Base-by-base conservation (phyloP, 176 grass and related monocot species). In the Paspalum notatum region DNA sequence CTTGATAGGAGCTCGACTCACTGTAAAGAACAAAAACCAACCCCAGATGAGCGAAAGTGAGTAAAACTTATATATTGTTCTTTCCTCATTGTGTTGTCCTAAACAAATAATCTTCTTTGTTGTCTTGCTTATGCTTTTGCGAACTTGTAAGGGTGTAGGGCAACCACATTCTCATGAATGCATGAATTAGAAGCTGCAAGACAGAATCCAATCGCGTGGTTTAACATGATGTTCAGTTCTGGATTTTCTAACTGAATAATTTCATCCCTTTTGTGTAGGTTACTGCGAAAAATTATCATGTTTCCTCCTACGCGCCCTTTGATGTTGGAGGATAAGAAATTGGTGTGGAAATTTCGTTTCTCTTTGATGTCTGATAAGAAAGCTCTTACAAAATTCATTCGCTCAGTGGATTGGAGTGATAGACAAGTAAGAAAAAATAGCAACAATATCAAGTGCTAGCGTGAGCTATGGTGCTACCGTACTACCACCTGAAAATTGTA, bases 321-420 rank as follows among this genome's bases (percentile, higher is more conserved):
- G 22, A 0, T 12, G 57, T 21, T 12, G 52, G 73, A 92, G 25
- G 87, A 92, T 82, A 97, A 88, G 82, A 89, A 94, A 44, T 74
- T 94, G 68, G 37, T 85, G 13, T 94, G 91, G 94, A 94, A 84
- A 82, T 97, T 94, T 49, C 82, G 87, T 86, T 97, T 97, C 77
- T 97, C 85, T 86, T 87, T 97, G 84, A 97, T 92, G 87, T 90
- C 82, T 75, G 83, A 97, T 61, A 97, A 97, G 83, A 97, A 89
- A 82, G 87, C 89, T 75, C 80, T 88, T 21, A 92, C 89, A 46
- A 90, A 94, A 56, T 94, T 97, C 25, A 71, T 87, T 38, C 84
- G 85, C 54, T 88, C 87, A 65, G 89, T 97, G 79, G 89, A 97
- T 76, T 92, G 94, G 94, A 97, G 85, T 8, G 91, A 97, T 86